These are phyloP conservation scores for Vachellia pachyceras DNA, from an alignment of 306 rosid genomes.

Conservation along the genomic window DNA sequence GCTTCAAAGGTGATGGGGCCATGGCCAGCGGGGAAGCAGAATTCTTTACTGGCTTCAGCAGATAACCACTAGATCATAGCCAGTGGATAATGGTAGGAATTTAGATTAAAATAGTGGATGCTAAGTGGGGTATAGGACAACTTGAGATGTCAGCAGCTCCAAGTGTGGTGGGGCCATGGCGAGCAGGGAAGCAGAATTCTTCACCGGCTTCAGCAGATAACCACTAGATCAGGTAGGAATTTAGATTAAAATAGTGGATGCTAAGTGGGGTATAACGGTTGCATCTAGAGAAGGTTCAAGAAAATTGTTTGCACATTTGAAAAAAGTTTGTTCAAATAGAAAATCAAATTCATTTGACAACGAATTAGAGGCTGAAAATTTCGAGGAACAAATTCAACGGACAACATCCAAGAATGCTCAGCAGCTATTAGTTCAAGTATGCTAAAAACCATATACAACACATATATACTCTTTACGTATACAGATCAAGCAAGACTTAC, in stretches of 20 bases:
- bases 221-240: neutral
- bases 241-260: neutral
- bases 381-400: neutral
- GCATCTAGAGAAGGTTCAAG: constrained; percentile 11
- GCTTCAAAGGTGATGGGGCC: neutral
- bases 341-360: constrained; percentile 9
- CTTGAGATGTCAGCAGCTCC: constrained; percentile 18
- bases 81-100: neutral
- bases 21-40: neutral
- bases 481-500: constrained; percentile 61
- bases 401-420: constrained; percentile 11
- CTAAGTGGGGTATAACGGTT: neutral
- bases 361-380: neutral
- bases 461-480: constrained; percentile 7
- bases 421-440: constrained; percentile 15
- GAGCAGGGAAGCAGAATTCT: neutral
- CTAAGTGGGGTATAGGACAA: neutral
- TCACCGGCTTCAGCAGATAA: neutral
- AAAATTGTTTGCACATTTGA: neutral
- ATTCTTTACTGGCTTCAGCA: neutral
- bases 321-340: neutral
- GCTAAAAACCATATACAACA: constrained; percentile 4
- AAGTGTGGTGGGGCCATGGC: neutral
- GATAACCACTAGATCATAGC: neutral
- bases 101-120: neutral